Conservation (phyloP, 768 basidiomycete species). For the Calvatia gigantea region DNA sequence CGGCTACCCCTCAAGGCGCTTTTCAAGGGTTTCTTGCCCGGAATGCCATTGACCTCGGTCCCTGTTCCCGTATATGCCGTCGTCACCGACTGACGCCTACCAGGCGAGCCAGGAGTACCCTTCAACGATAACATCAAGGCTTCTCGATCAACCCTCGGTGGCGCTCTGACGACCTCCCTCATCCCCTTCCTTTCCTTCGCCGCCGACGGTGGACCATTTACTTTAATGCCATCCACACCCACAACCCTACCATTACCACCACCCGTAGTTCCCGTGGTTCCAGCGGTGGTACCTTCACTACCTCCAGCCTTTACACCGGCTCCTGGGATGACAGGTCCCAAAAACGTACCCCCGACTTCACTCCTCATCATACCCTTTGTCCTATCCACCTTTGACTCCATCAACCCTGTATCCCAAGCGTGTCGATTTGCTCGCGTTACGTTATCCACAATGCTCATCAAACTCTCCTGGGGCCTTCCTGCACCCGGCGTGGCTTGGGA, state of each 20-base stretch:
- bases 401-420: conserved; percentile 23
- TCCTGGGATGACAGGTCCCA: not conserved
- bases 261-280: too few species aligned
- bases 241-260: not conserved
- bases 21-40: conserved; percentile 48
- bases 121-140: not conserved
- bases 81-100: not conserved
- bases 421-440: conserved; percentile 37
- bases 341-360: not conserved
- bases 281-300: not conserved
- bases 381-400: conserved; percentile 13
- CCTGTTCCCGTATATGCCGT: not conserved
- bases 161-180: conserved; percentile 1
- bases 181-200: not conserved
- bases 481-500: not conserved
- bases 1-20: conserved; percentile 60
- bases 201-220: conserved; percentile 11
- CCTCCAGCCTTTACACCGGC: not conserved
- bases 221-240: conserved; percentile 12
- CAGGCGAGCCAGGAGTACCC: not conserved
- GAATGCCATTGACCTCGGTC: conserved; percentile 17
- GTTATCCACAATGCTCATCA: conserved; percentile 71
- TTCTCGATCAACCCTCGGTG: conserved; percentile 3
- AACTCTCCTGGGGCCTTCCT: conserved; percentile 24
- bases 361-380: not conserved